Conservation (phyloP, 176 grass and related monocot species). For the Carex myosuroides region DNA sequence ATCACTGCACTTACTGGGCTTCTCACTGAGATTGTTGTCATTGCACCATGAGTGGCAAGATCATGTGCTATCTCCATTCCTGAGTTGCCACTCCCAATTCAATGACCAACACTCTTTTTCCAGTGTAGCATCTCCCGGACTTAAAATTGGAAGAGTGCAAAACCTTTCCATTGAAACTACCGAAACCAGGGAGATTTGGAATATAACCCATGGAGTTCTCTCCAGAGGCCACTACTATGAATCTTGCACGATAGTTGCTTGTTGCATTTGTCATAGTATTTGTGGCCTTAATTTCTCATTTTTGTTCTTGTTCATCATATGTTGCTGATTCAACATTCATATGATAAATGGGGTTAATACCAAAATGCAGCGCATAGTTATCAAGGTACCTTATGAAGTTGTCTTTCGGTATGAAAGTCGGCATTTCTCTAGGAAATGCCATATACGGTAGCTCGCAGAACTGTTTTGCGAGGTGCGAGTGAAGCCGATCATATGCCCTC, state of each 20-base stretch:
- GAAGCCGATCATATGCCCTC: slow-evolving; percentile 28
- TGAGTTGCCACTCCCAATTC: slow-evolving; percentile 45
- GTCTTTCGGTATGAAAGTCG: slow-evolving; percentile 20
- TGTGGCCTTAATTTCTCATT: background rate
- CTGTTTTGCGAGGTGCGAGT: slow-evolving; percentile 32
- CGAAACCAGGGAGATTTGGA: slow-evolving; percentile 8
- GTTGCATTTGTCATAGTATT: background rate
- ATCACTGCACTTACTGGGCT: slow-evolving; percentile 19
- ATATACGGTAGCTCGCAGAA: slow-evolving; percentile 30
- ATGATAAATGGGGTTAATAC: background rate
- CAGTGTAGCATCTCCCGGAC: slow-evolving; percentile 13
- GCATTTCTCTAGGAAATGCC: background rate
- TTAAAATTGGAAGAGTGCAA: slow-evolving; percentile 31
- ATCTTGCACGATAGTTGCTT: background rate
- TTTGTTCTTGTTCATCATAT: background rate
- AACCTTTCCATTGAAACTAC: slow-evolving; percentile 9
- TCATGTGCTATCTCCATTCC: slow-evolving; percentile 55
- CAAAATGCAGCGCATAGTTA: background rate
- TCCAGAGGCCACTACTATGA: slow-evolving; percentile 36
- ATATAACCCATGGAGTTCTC: slow-evolving; percentile 26
- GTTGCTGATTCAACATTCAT: background rate
- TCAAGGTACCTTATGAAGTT: slow-evolving; percentile 26
- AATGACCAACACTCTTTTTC: slow-evolving; percentile 26
- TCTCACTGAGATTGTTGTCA: slow-evolving; percentile 25
- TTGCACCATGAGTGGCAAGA: slow-evolving; percentile 21